Base-by-base conservation (phyloP, 768 basidiomycete genomes). In the Trametes sanguinea region DNA sequence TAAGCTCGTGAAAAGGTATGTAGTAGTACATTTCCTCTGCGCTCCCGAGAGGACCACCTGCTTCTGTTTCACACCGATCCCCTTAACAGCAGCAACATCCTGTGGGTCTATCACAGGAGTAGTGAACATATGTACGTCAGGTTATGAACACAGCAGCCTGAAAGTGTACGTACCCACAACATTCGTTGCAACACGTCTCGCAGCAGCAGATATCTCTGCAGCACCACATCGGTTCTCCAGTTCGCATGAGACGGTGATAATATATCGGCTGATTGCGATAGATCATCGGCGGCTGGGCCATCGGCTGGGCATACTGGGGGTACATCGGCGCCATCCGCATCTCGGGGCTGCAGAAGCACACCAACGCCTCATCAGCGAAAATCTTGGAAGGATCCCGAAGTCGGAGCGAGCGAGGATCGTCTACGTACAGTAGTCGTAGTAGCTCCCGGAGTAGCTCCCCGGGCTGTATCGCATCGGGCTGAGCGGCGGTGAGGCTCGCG, bases 231-330 rank as follows among this genome's bases (percentile, higher is more conserved):
- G 64, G 53, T 22, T 56, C 50, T 14, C 60, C 57, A 30, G 59
- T 53, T 22, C 63, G 61, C 44, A 65, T 43, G 27, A 56, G 45
- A 3, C 60, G 64, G 27, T 57, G 46, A 54, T 68, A 66, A 27
- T 60, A 51, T 29, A 65, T 40, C 30, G 66, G 63, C n/a, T n/a
- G 66, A 22, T 53, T 61, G 53, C 64, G 68, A 57, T 70, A 72
- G 43, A 69, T 53, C 65, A 70, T 70, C 32, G 58, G 57, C 17
- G 68, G 69, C 61, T 67, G 67, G 4, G 69, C 55, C 14, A 60
- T 17, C 7, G 71, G 71, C 51, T 70, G 71, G 29, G 65, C 62
- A 47, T 66, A 68, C 42, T 70, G 69, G 30, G 67, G 67, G 50
- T 57, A 62, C 13, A 68, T 43, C 43, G 57, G 61, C 14, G 59